Conservation (phyloP, 129 eudicot genomes). For the Dittrichia graveolens region DNA sequence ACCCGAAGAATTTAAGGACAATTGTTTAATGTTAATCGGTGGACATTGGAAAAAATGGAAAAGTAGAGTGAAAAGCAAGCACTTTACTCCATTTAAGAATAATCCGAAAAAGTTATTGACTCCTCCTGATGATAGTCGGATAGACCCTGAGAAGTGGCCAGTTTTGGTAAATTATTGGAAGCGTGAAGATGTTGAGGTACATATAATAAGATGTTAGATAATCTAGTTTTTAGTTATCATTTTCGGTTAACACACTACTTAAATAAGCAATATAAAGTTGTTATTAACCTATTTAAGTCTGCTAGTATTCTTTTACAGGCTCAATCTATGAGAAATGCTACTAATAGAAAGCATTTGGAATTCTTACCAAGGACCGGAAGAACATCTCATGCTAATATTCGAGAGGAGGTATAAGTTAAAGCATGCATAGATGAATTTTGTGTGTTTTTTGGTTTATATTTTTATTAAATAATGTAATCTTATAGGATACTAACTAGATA, state of each 20-base stretch:
- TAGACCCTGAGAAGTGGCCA: background rate
- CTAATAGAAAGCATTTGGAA: background rate
- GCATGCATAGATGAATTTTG: background rate
- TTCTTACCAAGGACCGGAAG: conserved; percentile 1
- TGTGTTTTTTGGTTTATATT: background rate
- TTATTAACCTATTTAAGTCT: background rate
- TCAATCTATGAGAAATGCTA: background rate
- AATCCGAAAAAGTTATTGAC: too few relatives aligned
- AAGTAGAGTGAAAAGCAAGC: too few relatives aligned
- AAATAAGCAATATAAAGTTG: too few relatives aligned
- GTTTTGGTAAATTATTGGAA: background rate
- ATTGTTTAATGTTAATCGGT: too few relatives aligned
- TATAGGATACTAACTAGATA: background rate
- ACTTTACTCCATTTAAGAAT: too few relatives aligned
- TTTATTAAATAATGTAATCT: background rate
- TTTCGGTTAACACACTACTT: too few relatives aligned
- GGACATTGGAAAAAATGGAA: too few relatives aligned
- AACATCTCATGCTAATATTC: conserved; percentile 1
- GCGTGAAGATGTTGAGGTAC: conserved; percentile 1
- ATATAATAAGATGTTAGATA: too few relatives aligned
- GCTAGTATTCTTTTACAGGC: background rate
- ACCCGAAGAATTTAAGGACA: too few relatives aligned
- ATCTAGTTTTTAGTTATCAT: too few relatives aligned
- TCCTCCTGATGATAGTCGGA: too few relatives aligned
- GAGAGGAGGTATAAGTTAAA: background rate